Conservation (phyloP, 208 protist genomes). For the Crithidia fasciculata region DNA sequence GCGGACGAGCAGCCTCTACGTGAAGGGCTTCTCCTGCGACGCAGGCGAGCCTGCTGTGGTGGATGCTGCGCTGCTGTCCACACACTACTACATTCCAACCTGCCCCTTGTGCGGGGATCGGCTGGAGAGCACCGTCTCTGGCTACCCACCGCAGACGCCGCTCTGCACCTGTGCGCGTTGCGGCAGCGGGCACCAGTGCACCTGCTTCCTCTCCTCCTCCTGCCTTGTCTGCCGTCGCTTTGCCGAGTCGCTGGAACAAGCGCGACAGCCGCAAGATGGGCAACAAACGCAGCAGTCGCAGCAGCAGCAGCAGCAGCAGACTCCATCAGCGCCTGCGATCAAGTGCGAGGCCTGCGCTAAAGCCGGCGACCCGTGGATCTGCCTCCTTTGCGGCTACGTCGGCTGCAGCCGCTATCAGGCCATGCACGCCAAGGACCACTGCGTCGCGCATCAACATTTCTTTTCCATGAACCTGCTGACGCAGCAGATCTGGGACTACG, state of each 20-base stretch:
- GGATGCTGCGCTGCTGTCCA: constrained; percentile 12
- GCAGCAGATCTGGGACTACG: constrained; percentile 94
- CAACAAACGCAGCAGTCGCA: constrained; percentile 5
- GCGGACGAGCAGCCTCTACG: constrained; percentile 46
- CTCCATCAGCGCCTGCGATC: constrained; percentile 18
- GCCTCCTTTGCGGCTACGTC: constrained; percentile 90
- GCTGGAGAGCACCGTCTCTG: constrained; percentile 73
- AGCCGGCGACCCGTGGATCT: constrained; percentile 88
- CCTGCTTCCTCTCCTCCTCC: constrained; percentile 54
- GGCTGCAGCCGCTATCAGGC: constrained; percentile 93
- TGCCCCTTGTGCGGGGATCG: constrained; percentile 82
- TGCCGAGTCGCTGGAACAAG: constrained; percentile 23
- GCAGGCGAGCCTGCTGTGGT: constrained; percentile 11
- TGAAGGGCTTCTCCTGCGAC: constrained; percentile 43
- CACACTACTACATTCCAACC: constrained; percentile 82
- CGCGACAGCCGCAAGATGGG: constrained; percentile 12
- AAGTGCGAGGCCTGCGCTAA: constrained; percentile 74
- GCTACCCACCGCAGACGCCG: constrained; percentile 41
- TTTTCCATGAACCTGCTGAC: constrained; percentile 92
- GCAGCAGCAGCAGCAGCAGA: neutral
- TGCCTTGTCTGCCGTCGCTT: constrained; percentile 71
- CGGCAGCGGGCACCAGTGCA: constrained; percentile 39
- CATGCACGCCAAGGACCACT: constrained; percentile 91
- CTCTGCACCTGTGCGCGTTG: constrained; percentile 45
- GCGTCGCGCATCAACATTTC: constrained; percentile 55